These are phyloP conservation scores for Pelargonium nanum DNA, from an alignment of 345 rosid genomes.

Conservation along the genomic window DNA sequence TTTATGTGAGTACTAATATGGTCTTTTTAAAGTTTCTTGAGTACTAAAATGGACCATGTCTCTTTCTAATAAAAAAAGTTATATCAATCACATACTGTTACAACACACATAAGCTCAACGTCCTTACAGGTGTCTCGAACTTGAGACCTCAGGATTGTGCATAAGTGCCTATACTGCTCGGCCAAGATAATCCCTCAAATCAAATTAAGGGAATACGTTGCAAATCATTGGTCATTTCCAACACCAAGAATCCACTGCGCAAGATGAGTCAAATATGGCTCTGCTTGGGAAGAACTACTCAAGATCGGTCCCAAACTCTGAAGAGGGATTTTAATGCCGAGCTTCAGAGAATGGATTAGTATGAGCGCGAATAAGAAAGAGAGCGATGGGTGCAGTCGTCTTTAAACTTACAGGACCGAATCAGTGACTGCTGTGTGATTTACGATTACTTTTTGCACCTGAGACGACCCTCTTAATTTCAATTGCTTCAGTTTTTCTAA, in stretches of 20 bases:
- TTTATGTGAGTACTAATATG: no score
- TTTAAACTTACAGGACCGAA: conserved; percentile 67
- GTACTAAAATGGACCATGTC: no score
- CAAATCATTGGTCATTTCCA: conserved; percentile 35
- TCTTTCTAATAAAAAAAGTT: no score
- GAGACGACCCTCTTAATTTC: conserved; percentile 34
- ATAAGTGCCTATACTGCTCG: no score
- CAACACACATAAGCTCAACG: no score
- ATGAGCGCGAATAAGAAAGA: conserved; percentile 1
- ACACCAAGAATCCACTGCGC: conserved; percentile 86
- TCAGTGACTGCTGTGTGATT: conserved; percentile 50
- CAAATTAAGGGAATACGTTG: no score
- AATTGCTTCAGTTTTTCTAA: conserved; percentile 24
- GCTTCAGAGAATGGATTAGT: conserved; percentile 1
- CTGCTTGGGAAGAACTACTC: conserved; percentile 76
- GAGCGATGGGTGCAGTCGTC: conserved; percentile 3
- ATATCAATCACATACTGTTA: no score
- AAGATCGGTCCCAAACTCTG: conserved; percentile 74
- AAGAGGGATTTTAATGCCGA: no score
- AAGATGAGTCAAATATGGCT: conserved; percentile 93
- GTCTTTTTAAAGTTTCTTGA: no score
- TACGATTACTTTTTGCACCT: conserved; percentile 29
- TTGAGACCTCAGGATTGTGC: no score
- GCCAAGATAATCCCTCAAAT: no score
- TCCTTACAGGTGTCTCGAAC: no score